These are phyloP conservation scores for Hyaloscypha finlandica DNA, from an alignment of 495 filamentous ascomycete species.

Conservation along the genomic window DNA sequence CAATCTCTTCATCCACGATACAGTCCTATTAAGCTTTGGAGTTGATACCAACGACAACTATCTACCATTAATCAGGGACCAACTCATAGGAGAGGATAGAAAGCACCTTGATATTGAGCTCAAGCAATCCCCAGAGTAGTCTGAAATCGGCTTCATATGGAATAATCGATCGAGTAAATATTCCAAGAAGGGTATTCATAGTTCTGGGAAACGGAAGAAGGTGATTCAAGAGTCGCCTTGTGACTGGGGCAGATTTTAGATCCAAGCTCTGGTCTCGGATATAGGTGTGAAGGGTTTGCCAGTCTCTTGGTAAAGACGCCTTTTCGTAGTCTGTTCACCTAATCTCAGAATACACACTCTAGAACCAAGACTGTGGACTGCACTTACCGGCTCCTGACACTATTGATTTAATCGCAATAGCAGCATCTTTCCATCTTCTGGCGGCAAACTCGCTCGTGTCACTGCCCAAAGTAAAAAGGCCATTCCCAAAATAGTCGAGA, in stretches of 20 bases:
- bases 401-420: background rate
- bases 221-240: conserved; percentile 7
- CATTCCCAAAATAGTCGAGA: background rate
- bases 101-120: conserved; percentile 20
- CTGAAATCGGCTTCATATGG: conserved; percentile 11
- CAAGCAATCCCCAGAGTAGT: conserved; percentile 20
- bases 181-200: conserved; percentile 10
- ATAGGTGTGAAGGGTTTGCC: conserved; percentile 15
- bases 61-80: background rate
- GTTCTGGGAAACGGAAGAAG: conserved; percentile 9
- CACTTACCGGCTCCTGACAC: conserved; percentile 18
- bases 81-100: background rate
- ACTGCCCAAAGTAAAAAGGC: conserved; percentile 2
- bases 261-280: conserved; percentile 7
- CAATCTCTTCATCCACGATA: background rate
- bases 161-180: conserved; percentile 6
- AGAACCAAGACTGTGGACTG: background rate
- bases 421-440: conserved; percentile 15
- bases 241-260: conserved; percentile 3
- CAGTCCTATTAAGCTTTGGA: background rate
- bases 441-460: conserved; percentile 21
- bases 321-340: background rate
- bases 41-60: conserved; percentile 15
- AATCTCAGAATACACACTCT: background rate
- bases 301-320: conserved; percentile 8